These are phyloP conservation scores for Bertia moriformis DNA, from an alignment of 2,329 filamentous ascomycete genomes.

Conservation along the genomic window DNA sequence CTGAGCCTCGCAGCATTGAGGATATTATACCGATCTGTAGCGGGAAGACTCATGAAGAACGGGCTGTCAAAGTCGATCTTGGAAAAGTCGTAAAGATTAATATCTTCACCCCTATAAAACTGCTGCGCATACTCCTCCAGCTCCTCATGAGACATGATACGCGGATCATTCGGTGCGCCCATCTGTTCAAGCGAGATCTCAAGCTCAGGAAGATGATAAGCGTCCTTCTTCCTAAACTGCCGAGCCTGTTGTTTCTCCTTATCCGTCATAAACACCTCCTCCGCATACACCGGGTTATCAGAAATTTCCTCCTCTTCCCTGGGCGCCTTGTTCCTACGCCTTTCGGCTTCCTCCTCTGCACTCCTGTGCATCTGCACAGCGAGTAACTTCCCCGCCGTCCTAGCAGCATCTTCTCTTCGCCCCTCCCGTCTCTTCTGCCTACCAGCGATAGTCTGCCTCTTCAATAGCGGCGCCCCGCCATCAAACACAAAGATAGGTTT, in stretches of 20 bases:
- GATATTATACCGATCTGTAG: slow-evolving; percentile 90
- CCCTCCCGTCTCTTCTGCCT: slow-evolving; percentile 74
- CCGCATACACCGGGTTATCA: slow-evolving; percentile 69
- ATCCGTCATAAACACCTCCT: slow-evolving; percentile 71
- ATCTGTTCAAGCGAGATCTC: slow-evolving; percentile 64
- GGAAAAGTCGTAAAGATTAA: slow-evolving; percentile 85
- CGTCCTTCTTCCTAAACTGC: slow-evolving; percentile 79
- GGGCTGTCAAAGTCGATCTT: slow-evolving; percentile 96
- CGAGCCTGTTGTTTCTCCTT: slow-evolving; percentile 61
- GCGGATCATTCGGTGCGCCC: slow-evolving; percentile 79
- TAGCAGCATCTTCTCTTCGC: slow-evolving; percentile 76
- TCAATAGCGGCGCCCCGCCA: slow-evolving; percentile 79
- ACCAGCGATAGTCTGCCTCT: slow-evolving; percentile 74
- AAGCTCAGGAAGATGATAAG: slow-evolving; percentile 85
- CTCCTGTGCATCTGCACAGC: slow-evolving; percentile 86
- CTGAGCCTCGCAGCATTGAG: slow-evolving; percentile 81
- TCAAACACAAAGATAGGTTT: slow-evolving; percentile 96
- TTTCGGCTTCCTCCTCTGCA: slow-evolving; percentile 69
- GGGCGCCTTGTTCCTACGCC: slow-evolving; percentile 28
- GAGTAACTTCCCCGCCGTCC: slow-evolving; percentile 80
- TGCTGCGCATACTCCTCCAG: slow-evolving; percentile 86
- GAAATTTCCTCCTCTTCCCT: slow-evolving; percentile 25
- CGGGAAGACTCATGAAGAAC: slow-evolving; percentile 83
- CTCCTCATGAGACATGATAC: slow-evolving; percentile 92
- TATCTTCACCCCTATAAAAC: slow-evolving; percentile 82